Conservation (phyloP, 495 filamentous ascomycete species). For the Penicillium roqueforti region DNA sequence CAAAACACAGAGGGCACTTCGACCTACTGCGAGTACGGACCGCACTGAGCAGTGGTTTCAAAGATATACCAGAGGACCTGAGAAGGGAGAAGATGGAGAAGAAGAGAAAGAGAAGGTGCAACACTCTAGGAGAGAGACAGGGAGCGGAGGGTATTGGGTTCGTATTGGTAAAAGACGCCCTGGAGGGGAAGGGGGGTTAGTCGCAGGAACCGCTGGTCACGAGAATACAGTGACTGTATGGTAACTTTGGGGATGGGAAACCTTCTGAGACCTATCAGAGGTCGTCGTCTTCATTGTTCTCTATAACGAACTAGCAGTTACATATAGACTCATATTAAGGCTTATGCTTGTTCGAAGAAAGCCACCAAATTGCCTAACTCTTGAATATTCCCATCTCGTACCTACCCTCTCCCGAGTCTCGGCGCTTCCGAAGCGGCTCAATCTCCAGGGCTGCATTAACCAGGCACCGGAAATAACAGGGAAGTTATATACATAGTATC, state of each 20-base stretch:
- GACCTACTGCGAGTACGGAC: constrained; percentile 19
- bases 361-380: background rate
- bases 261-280: background rate
- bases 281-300: background rate
- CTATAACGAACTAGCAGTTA: too few species aligned
- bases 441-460: background rate
- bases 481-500: background rate
- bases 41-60: constrained; percentile 17
- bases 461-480: background rate
- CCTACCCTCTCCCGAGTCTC: background rate
- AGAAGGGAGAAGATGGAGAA: constrained; percentile 12
- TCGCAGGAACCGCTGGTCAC: constrained; percentile 12
- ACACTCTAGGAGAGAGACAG: constrained; percentile 8
- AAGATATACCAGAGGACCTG: constrained; percentile 6
- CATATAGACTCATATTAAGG: background rate
- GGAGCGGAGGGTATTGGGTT: constrained; percentile 20
- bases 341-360: background rate
- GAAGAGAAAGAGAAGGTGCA: constrained; percentile 22
- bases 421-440: background rate
- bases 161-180: constrained; percentile 18
- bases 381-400: background rate
- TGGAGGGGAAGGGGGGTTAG: too few species aligned
- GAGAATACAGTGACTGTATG: constrained; percentile 7
- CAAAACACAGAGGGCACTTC: constrained; percentile 11
- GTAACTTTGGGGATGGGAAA: background rate